A percentile compares a stretch with the other conserved stretches of the same genome.
Evolutionary conservation across 2,329 filamentous ascomycete species (phyloP).

Genomic region (Orbilia quercus): DNA sequence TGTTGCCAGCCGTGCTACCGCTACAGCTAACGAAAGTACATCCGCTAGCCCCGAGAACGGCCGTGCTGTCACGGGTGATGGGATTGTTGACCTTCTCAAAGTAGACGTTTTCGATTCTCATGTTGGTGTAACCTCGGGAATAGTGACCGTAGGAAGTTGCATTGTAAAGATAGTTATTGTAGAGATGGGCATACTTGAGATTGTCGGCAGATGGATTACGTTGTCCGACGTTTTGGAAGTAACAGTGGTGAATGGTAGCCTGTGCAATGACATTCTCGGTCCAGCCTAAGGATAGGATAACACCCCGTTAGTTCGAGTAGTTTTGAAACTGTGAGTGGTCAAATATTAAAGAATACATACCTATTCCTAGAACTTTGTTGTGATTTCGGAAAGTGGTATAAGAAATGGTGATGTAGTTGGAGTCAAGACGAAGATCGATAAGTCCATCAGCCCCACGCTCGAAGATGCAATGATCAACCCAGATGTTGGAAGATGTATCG

Average conservation of each 20-base stretch:
- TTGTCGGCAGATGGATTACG: constrained; percentile 59
- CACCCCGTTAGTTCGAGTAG: background rate
- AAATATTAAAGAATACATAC: constrained; percentile 8
- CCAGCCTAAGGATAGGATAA: constrained; percentile 48
- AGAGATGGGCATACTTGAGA: constrained; percentile 57
- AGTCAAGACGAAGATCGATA: constrained; percentile 59
- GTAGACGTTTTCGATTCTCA: constrained; percentile 58
- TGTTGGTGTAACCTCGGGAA: constrained; percentile 57
- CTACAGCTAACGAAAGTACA: constrained; percentile 58
- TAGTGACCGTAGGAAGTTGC: constrained; percentile 60
- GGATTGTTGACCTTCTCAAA: constrained; percentile 58
- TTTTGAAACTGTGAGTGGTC: background rate
- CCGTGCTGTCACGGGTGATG: constrained; percentile 55
- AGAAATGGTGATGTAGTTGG: constrained; percentile 59
- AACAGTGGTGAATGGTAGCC: constrained; percentile 59
- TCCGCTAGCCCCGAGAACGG: constrained; percentile 55
- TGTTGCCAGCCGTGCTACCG: constrained; percentile 55
- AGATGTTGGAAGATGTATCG: constrained; percentile 58
- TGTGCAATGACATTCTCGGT: constrained; percentile 58
- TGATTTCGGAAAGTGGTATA: constrained; percentile 58
- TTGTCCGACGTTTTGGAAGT: constrained; percentile 58
- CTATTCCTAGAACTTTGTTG: constrained; percentile 60
- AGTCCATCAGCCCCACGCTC: constrained; percentile 58
- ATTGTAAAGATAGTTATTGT: constrained; percentile 58
- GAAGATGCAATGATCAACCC: constrained; percentile 59